Base-by-base conservation (phyloP, 2,329 filamentous ascomycete species). In the Trichoderma afroharzianum region DNA sequence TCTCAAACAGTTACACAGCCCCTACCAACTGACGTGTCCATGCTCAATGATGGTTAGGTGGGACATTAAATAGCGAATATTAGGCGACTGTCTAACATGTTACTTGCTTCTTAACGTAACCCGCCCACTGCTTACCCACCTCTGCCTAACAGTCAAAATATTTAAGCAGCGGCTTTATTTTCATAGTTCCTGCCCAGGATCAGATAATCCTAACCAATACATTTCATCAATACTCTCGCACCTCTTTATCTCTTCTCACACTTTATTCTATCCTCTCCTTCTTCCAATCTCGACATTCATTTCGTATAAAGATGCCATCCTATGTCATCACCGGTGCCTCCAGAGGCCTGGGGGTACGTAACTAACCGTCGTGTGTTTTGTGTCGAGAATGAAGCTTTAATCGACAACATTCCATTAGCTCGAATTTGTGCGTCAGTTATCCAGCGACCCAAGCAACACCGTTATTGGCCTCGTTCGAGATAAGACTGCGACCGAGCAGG, bases 281-380 rank as follows among this genome's bases (percentile, higher is more conserved):
- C 18, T 0, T 12, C n/a, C 6, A 3, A n/a, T 7, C 15, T n/a
- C 7, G 5, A 12, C 55, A 24, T 53, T 53, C 47, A 24, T 14
- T 3, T 11, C 4, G 1, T 50, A 9, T 21, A 14, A 33, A 59
- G 18, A 67, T 67, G 63, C 18, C 63, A 28, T 67, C 50, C 15
- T 67, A 67, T 18, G 50, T 67, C 11, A 30, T 67, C 50, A 67
- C 63, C 1, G 63, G 63, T n/a, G 63, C 50, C 32, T 67, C 63
- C 0, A 57, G 63, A 67, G 63, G 63, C 63, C 18, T 67, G 1
- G 63, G 63, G 4, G 63, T 67, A 14, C 9, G 63, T 57, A 26
- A 9, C 8, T 8, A 21, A 53, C 12, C 5, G 8, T 8, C 21
- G 24, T 1, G 26, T 6, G 6, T 6, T 14, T 4, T 7, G 33